phyloP scores from a whole-genome alignment of 2,329 filamentous ascomycete species.

The Exophiala phaeomuriformis region DNA sequence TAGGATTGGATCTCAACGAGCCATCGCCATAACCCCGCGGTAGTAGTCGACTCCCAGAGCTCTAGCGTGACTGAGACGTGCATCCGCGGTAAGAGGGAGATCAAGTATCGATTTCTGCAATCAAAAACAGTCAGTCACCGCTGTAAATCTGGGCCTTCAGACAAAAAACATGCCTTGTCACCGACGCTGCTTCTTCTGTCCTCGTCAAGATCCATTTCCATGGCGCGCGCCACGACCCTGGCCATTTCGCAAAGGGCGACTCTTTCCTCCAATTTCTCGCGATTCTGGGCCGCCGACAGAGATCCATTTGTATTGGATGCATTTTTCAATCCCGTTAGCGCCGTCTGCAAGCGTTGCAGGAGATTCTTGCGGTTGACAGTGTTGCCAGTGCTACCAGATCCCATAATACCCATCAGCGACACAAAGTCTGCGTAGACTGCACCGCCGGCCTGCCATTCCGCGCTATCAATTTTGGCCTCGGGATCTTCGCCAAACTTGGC shows the following conservation, averaged over 20 bases:
- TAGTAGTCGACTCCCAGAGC: constrained; percentile 65
- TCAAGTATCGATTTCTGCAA: constrained; percentile 36
- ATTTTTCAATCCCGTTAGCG: constrained; percentile 40
- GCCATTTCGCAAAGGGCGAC: constrained; percentile 80
- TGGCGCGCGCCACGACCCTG: constrained; percentile 56
- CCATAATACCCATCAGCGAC: constrained; percentile 39
- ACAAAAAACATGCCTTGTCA: constrained; percentile 15
- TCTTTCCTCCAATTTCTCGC: constrained; percentile 49
- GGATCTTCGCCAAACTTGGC: constrained; percentile 59
- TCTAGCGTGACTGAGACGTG: constrained; percentile 61
- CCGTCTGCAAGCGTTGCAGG: constrained; percentile 42
- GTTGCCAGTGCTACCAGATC: constrained; percentile 33
- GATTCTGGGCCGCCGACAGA: constrained; percentile 43
- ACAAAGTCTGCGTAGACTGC: constrained; percentile 69
- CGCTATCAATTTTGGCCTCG: constrained; percentile 28
- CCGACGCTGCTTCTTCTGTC: constrained; percentile 1
- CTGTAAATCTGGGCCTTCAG: not conserved
- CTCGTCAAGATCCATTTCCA: constrained; percentile 14
- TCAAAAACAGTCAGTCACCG: constrained; percentile 26
- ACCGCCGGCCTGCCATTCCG: constrained; percentile 68
- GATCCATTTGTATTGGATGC: constrained; percentile 31
- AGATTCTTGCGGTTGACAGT: constrained; percentile 36
- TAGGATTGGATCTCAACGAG: constrained; percentile 27
- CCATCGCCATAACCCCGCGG: constrained; percentile 52
- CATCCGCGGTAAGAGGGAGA: constrained; percentile 59